phyloP scores from a whole-genome alignment of 2,329 filamentous ascomycete species.

The Zopfia rhizophila region DNA sequence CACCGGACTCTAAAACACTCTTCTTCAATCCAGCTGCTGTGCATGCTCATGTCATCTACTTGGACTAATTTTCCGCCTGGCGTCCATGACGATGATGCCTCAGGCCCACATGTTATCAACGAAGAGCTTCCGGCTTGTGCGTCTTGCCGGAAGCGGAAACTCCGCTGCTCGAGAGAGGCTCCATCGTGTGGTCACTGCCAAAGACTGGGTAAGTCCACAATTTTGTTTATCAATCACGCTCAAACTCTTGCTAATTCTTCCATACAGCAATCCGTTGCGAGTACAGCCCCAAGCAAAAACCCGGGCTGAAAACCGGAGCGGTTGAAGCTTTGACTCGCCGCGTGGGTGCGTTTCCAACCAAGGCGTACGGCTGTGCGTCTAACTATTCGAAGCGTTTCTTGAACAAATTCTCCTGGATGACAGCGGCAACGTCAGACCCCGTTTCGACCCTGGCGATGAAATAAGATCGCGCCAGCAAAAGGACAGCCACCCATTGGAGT shows the following conservation, averaged over 20 bases:
- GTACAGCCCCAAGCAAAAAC: slow-evolving; percentile 46
- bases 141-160: slow-evolving; percentile 45
- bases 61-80: slow-evolving; percentile 47
- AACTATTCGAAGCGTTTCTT: slow-evolving; percentile 35
- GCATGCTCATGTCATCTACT: slow-evolving; percentile 39
- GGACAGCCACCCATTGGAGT: slow-evolving; percentile 1
- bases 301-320: slow-evolving; percentile 45
- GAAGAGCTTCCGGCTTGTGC: slow-evolving; percentile 44
- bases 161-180: slow-evolving; percentile 43
- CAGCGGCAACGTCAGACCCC: slow-evolving; percentile 33
- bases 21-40: slow-evolving; percentile 29
- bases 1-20: slow-evolving; percentile 27
- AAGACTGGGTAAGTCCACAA: slow-evolving; percentile 40
- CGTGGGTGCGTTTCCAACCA: slow-evolving; percentile 39
- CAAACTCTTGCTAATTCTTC: too few species aligned
- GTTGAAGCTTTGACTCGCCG: slow-evolving; percentile 46
- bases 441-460: slow-evolving; percentile 26
- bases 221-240: too few species aligned
- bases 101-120: slow-evolving; percentile 27
- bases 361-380: too few species aligned
- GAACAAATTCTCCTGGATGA: slow-evolving; percentile 44
- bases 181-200: slow-evolving; percentile 46
- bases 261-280: slow-evolving; percentile 41
- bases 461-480: slow-evolving; percentile 1
- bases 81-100: slow-evolving; percentile 34